Conservation (phyloP, 1,139 yeast genomes). For the Debaryomyces nepalensis region DNA sequence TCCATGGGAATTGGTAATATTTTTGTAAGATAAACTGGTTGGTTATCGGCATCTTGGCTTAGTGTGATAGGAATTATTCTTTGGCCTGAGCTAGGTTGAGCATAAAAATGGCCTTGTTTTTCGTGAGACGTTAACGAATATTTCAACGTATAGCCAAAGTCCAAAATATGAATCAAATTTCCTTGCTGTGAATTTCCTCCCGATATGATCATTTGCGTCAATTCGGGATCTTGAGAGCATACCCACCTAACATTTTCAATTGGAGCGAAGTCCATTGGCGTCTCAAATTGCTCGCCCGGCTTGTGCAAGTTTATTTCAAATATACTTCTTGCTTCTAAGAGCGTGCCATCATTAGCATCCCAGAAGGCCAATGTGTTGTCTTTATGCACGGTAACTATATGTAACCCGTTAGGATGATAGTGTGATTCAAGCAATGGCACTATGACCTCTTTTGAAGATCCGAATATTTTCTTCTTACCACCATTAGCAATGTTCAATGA, state of each 20-base stretch:
- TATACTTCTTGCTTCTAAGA: conserved; percentile 74
- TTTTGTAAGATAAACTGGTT: conserved; percentile 29
- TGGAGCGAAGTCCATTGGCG: conserved; percentile 30
- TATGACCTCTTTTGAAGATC: conserved; percentile 42
- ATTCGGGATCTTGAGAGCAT: conserved; percentile 79
- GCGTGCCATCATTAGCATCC: conserved; percentile 81
- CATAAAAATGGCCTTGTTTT: conserved; percentile 77
- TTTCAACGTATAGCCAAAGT: conserved; percentile 81
- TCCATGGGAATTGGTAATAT: conserved; percentile 41
- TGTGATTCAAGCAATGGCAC: conserved; percentile 66
- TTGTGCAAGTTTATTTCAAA: conserved; percentile 67
- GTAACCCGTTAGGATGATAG: conserved; percentile 94
- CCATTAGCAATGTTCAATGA: conserved; percentile 41
- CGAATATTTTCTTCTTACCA: conserved; percentile 49
- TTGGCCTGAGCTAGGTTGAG: conserved; percentile 58
- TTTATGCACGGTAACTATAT: conserved; percentile 73
- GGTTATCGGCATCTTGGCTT: conserved; percentile 19
- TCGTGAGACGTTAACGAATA: conserved; percentile 82
- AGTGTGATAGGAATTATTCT: conserved; percentile 37
- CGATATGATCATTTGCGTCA: conserved; percentile 70
- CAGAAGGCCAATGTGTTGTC: conserved; percentile 90
- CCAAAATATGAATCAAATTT: conserved; percentile 64
- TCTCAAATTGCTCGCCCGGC: conserved; percentile 41
- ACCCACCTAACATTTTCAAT: conserved; percentile 65
- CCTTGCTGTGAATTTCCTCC: conserved; percentile 65